Base-by-base conservation (phyloP, 768 basidiomycete genomes). In the Boletellus sp. region DNA sequence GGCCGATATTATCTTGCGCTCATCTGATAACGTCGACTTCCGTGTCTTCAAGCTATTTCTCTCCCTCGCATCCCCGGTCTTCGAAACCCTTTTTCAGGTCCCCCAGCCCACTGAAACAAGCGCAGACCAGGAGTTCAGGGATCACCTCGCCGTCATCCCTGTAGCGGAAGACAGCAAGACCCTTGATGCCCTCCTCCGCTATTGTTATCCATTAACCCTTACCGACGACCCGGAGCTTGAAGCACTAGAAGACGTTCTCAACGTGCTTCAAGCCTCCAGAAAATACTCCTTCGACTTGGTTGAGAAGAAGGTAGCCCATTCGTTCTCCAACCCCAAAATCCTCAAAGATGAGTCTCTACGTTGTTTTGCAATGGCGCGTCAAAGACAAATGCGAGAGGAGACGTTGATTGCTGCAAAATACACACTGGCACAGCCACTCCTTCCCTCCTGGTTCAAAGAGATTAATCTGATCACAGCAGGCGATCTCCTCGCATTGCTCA, bases 361-460 rank as follows among this genome's bases (percentile, higher is more conserved):
- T 1, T 60, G 63, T 17, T 72, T 66, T 47, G 69, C 65, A 1
- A 60, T 72, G 6, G 67, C 68, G 1, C 54, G 56, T 41, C 59
- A 50, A 13, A 64, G 62, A 12, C 26, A 48, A 1, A 48, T 66
- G 32, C 45, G 45, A n/a, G 53, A 56, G 6, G 60, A 70, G 34
- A 62, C 63, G 0, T 31, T 55, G 6, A 48, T 62, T 3, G 66
- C 71, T n/a, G 67, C 71, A 5, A 62, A 51, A 17, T 49, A 55
- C 24, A 66, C 70, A 6, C 48, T 72, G 44, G 45, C 54, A 22
- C 47, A 55, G 17, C 60, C 70, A 0, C 51, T 69, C 34, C 55
- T 60, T 4, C 59, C 64, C 0, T 20, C 26, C 3, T 56, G 59
- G 45, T 59, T 61, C 9, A 37, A 57, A 31, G 70, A 69, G 38